phyloP scores from a whole-genome alignment of 2,329 filamentous ascomycete genomes.

The Akanthomyces lecanii region DNA sequence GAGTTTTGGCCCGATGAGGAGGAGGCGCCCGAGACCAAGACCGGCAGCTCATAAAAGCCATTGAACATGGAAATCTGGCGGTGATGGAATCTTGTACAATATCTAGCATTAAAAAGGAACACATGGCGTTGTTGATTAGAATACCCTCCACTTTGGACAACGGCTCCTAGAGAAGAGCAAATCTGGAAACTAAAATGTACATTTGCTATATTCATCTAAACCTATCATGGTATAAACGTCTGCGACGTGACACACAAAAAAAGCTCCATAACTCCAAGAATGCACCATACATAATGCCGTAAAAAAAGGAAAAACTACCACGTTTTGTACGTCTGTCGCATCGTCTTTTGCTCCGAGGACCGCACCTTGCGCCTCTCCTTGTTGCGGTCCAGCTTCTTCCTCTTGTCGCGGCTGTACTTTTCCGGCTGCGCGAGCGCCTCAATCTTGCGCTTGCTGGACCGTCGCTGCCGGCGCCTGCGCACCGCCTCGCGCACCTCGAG shows the following conservation, averaged over 20 bases:
- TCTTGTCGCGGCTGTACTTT: conserved; percentile 72
- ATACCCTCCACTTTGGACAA: conserved; percentile 11
- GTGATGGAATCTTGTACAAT: background rate
- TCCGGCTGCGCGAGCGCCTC: conserved; percentile 82
- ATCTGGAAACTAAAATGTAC: background rate
- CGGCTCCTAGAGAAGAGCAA: background rate
- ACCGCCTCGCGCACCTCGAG: conserved; percentile 68
- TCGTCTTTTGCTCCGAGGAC: conserved; percentile 65
- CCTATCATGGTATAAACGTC: background rate
- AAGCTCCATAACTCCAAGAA: conserved; percentile 4
- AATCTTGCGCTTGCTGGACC: conserved; percentile 82
- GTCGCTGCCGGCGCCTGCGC: conserved; percentile 65
- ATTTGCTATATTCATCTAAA: conserved; percentile 7
- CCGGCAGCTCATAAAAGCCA: conserved; percentile 12
- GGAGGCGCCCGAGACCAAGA: conserved; percentile 22
- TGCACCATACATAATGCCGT: conserved; percentile 9
- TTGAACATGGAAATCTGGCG: background rate
- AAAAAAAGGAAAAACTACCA: conserved; percentile 25
- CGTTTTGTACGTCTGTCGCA: conserved; percentile 64
- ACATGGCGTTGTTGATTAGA: conserved; percentile 8
- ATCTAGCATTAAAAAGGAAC: background rate
- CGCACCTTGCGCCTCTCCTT: conserved; percentile 77
- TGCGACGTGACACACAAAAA: background rate
- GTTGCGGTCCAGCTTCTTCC: conserved; percentile 78
- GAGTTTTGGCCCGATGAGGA: conserved; percentile 83